Base-by-base conservation (phyloP, 768 basidiomycete species). In the Macrolepiota albuminosa region DNA sequence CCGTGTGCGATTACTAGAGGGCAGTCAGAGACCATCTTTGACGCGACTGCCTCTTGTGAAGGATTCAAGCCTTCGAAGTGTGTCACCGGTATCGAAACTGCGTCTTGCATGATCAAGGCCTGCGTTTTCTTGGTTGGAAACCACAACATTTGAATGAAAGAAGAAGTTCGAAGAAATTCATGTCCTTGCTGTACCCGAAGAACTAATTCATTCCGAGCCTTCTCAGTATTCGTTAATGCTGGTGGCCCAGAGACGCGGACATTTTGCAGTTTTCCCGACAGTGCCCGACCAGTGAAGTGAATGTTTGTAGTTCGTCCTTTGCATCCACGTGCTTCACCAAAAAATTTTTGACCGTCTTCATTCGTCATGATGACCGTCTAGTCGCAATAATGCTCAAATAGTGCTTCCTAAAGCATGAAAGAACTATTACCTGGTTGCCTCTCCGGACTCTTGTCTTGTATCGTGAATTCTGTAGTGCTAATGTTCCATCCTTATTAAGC, bases 181-280 rank as follows among this genome's bases (percentile, higher is more conserved):
- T 66, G 48, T 2, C 75, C 74, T 57, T 69, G 74, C 4, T 80
- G 69, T 13, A 76, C 54, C 14, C 57, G 64, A 4, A 78, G 70
- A 40, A 81, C 60, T 26, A 80, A 71, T 43, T 71, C 67, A 14
- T 77, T 73, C 4, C 73, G 69, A 3, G 76, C 75, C 46, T 68
- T 69, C 62, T 82, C 80, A 0, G 78, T 61, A 50, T 69, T 70
- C 0, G 78, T 77, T 8, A 66, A 63, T 37, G 76, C 73, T 57
- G 76, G 76, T 13, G 74, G 70, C 1, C 82, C 82, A 13, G 78
- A 59, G 14, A 81, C 73, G 14, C 70, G 72, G 21, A 81, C 69
- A 42, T 64, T 66, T 40, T 64, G 56, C 9, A 78, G 54, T 4
- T 60, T 63, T 4, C 69, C 72, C 1, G 66, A 65, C 42, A 67